phyloP scores from a whole-genome alignment of 805 yeast genomes.

The Saccharomycopsis javanensis region DNA sequence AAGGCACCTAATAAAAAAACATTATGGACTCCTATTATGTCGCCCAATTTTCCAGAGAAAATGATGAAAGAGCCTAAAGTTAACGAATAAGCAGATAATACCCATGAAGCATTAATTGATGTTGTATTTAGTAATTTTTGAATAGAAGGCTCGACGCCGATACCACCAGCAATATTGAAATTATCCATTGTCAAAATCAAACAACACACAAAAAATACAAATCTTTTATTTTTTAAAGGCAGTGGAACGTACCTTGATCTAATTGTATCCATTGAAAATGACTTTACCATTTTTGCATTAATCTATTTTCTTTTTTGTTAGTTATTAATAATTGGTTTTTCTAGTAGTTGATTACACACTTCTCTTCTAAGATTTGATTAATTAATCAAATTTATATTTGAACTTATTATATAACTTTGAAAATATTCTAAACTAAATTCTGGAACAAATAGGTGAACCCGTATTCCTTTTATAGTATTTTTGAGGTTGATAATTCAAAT shows the following conservation, averaged over 20 bases:
- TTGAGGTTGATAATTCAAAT: too few species aligned
- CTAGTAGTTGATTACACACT: too few species aligned
- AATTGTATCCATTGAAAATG: not conserved
- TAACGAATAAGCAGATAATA: constrained; percentile 34
- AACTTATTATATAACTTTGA: too few species aligned
- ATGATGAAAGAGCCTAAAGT: constrained; percentile 37
- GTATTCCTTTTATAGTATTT: too few species aligned
- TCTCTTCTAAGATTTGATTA: too few species aligned
- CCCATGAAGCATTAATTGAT: constrained; percentile 27
- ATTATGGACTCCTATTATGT: constrained; percentile 28
- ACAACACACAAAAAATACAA: not conserved
- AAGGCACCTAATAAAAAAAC: constrained; percentile 30
- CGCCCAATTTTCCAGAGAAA: constrained; percentile 34
- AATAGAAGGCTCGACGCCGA: constrained; percentile 3
- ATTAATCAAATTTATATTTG: too few species aligned
- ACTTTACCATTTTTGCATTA: not conserved
- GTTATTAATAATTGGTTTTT: too few species aligned
- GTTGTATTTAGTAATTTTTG: not conserved
- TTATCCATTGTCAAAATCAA: constrained; percentile 8
- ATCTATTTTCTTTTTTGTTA: too few species aligned
- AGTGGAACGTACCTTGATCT: not conserved
- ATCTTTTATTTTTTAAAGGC: not conserved
- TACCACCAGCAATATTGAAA: constrained; percentile 9
- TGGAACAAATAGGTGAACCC: too few species aligned
- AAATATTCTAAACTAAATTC: too few species aligned